Base-by-base conservation (phyloP, 768 basidiomycete species). In the Hebeloma cylindrosporum region DNA sequence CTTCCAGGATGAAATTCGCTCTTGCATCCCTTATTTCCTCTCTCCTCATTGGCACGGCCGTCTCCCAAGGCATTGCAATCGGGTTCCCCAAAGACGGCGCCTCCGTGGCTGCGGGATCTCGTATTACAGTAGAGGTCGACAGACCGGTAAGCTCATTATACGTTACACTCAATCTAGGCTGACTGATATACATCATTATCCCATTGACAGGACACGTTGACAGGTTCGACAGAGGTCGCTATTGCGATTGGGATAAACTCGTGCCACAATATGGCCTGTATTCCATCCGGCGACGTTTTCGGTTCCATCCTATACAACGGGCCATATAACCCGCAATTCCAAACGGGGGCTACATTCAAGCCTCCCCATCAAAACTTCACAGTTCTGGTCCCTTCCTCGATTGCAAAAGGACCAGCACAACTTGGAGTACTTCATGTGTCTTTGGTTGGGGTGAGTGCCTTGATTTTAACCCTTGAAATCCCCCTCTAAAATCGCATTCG, bases 121-220 rank as follows among this genome's bases (percentile, higher is more conserved):
- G 54, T 8, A 29, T 80, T 23, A 68, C 58, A 3, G 71, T 80
- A 3, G 71, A 77, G 48, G 54, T 81, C 5, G 72, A 74, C 44
- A 65, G 67, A 40, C 75, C 74, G 3, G 78, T 80, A 56, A 14
- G 74, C 63, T 2, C 3, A n/a, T 5, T 20, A 6, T 27, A 18
- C 21, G 8, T 18, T 7, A 8, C 20, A 32, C 29, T 8, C 4
- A 23, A 8, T 11, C 17, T 38, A 30, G 31, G 7, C 3, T 36
- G 4, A 21, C 16, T 8, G 11, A 30, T 22, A 10, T 54, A 31
- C 13, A n/a, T 0, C 6, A 21, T 28, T 13, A 8, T 10, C 25
- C 27, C 17, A 25, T 20, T 4, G n/a, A 23, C 39, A 76, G 73
- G 56, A 70, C 40, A 38, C 37, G 5, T 39, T 39, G 33, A 35